phyloP scores from a whole-genome alignment of 2,329 filamentous ascomycete species.

The Trichoderma sp. region DNA sequence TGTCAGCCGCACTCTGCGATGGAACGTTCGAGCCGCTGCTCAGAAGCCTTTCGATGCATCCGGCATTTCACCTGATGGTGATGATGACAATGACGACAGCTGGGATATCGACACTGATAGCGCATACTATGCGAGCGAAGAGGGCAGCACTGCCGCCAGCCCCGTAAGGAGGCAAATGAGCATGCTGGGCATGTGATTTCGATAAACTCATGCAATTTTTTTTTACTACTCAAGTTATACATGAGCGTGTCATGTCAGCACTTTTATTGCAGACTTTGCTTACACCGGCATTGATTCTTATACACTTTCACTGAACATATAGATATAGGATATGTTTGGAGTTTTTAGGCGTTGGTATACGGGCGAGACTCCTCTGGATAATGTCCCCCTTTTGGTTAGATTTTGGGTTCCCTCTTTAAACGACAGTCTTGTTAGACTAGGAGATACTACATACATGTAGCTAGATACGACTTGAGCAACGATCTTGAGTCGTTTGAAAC shows the following conservation, averaged over 20 bases:
- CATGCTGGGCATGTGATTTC: slow-evolving; percentile 51
- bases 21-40: slow-evolving; percentile 89
- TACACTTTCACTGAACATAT: slow-evolving; percentile 11
- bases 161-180: slow-evolving; percentile 73
- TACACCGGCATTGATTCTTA: neutral
- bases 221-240: neutral
- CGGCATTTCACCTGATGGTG: slow-evolving; percentile 4
- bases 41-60: slow-evolving; percentile 80
- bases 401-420: neutral
- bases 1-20: slow-evolving; percentile 84
- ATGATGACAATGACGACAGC: slow-evolving; percentile 56
- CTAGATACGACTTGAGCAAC: neutral
- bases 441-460: neutral
- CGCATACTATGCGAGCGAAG: slow-evolving; percentile 68
- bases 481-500: neutral
- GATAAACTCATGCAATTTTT: neutral
- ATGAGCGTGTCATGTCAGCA: slow-evolving; percentile 9
- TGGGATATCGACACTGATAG: slow-evolving; percentile 97
- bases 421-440: slow-evolving; percentile 5
- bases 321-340: slow-evolving; percentile 7
- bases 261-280: neutral
- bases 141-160: slow-evolving; percentile 65
- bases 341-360: neutral
- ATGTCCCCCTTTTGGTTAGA: neutral
- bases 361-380: neutral